Evolutionary conservation across 2,329 filamentous ascomycete genomes (phyloP), one percentile per base, ranked within the genome.

Genomic region (Sporothrix globosa): DNA sequence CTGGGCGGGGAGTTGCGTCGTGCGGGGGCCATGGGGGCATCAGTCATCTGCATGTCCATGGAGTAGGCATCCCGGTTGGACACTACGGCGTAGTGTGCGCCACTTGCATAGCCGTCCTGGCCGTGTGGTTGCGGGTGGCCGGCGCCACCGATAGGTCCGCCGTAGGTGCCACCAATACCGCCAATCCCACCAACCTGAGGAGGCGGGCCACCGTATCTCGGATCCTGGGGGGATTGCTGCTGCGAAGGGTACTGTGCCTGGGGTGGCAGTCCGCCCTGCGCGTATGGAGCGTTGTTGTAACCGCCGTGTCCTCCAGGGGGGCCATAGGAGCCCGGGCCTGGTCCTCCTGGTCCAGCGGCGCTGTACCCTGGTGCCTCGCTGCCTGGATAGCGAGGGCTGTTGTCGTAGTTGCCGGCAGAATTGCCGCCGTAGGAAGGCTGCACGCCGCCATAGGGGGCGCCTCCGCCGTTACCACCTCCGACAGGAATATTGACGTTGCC

Each of bases 371-470:
- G 81, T 50, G 82, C 79, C 72, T 84, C 83, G 71, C 81, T 82
- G 76, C 84, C 84, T 75, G 84, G 84, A 75, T 86, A 86, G 77
- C 83, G 83, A 50, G 81, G 81, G 70, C 82, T 82, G 63, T 82
- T 83, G 76, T 80, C 73, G 70, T 73, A 76, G 70, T 56, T 41
- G 34, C 46, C 72, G 10, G 69, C 60, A 58, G 70, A 68, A 39
- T 67, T 60, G 30, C 46, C 72, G 24, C 68, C 71, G 34, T 73
- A 72, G 21, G 48, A 24, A 34, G 69, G 58, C 34, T 69, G 70
- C 54, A 69, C 68, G 41, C 58, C 66, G 63, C 70, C 70, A 67
- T 41, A 46, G 1, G 58, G 39, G 34, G 24, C 19, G 10, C 54
- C 53, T 10, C 58, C 48, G 46, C 54, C 54, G 63, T 50, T 52